Evolutionary conservation across 306 rosid species (phyloP).

Genomic region (Casuarina cunninghamiana): DNA sequence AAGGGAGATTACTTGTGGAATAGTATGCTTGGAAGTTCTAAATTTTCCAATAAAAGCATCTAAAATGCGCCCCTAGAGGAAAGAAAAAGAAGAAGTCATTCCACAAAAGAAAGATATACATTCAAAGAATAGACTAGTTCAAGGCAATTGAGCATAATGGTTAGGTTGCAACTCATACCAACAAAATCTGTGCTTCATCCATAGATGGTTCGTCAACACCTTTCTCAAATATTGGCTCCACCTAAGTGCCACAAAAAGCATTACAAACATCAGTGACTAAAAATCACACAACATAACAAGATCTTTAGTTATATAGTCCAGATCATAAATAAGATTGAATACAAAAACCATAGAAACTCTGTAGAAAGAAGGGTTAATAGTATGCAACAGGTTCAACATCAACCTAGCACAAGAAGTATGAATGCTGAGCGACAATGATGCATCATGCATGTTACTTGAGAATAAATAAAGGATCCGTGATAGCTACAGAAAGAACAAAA

Average conservation of each 20-base stretch:
- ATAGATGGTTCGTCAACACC: constrained; percentile 93
- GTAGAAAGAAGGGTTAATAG: constrained; percentile 26
- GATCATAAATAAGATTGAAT: constrained; percentile 10
- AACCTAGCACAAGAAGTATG: constrained; percentile 98
- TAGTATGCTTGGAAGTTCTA: constrained; percentile 89
- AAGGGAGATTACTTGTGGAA: constrained; percentile 75
- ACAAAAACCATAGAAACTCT: constrained; percentile 15
- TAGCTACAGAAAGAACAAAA: constrained; percentile 53
- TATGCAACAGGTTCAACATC: constrained; percentile 94
- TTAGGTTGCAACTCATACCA: constrained; percentile 57
- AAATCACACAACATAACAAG: constrained; percentile 17
- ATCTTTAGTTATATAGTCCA: not conserved
- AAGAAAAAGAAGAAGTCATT: constrained; percentile 18
- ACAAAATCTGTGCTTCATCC: constrained; percentile 91
- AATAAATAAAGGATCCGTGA: constrained; percentile 94
- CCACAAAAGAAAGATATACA: constrained; percentile 23
- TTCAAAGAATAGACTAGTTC: constrained; percentile 7
- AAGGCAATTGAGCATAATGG: constrained; percentile 26
- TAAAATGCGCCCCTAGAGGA: constrained; percentile 84
- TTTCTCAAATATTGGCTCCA: constrained; percentile 98
- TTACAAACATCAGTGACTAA: constrained; percentile 15
- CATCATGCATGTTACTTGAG: constrained; percentile 99
- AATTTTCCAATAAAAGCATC: constrained; percentile 98
- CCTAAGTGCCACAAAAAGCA: constrained; percentile 55
- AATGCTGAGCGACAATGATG: constrained; percentile 91